Base-by-base conservation (phyloP, 2,329 filamentous ascomycete genomes). In the Xenosphaeropsis pyriputrescens region DNA sequence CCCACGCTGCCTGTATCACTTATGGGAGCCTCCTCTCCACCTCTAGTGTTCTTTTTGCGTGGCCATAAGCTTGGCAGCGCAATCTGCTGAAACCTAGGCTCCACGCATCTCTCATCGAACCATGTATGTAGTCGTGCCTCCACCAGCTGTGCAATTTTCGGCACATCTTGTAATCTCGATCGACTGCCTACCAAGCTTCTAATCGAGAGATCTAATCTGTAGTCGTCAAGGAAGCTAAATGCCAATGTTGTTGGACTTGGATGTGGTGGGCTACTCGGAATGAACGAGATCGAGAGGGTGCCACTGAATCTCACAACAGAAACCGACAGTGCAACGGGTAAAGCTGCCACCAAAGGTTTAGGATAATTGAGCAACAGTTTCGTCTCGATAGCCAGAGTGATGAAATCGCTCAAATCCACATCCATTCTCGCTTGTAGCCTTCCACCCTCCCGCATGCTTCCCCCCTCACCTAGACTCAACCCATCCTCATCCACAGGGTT, bases 301-400 rank as follows among this genome's bases (percentile, higher is more conserved):
- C 91, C 91, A 35, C 86, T 95, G 58, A 98, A 98, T 12, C 91
- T 72, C 13, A 94, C 85, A 13, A 98, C 83, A 13, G 81, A 91
- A 11, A 98, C 88, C 0, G 88, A 80, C 26, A 98, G 65, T 0
- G 89, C 91, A 14, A 98, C 88, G 2, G 91, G 91, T 1, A 98
- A 67, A 6, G 95, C 80, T 1, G 91, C 91, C 5, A 86, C 84
- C 38, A 85, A 67, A 6, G 84, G 84, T 54, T 88, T 93, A 0
- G 91, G 91, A 56, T 93, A 98, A 59, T 98, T 98, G 39, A 98
- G 70, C 35, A 94, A 69, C 44, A 98, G 65, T 50, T 91, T 94
- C 3, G 91, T 98, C 63, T 98, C 91, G 18, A 98, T 70, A 1
- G 86, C 91, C 38, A 98, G 66, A 0, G 91, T 98, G 42, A 98